phyloP scores from a whole-genome alignment of 805 yeast species.

The Monosporozyma unispora region DNA sequence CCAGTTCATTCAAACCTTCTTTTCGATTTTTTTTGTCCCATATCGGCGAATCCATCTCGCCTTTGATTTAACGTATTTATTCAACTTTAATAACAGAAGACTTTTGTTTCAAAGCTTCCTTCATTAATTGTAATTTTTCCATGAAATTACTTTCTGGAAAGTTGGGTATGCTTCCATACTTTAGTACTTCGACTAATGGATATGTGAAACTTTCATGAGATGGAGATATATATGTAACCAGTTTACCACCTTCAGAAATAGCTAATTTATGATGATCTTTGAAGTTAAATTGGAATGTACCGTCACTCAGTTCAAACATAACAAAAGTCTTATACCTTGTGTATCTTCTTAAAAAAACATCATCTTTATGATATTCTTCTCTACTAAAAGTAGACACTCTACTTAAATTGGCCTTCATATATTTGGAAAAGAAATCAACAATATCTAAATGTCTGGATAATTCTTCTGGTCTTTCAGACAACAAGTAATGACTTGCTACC shows the following conservation, averaged over 20 bases:
- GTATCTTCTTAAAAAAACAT: conserved; percentile 72
- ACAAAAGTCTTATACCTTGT: conserved; percentile 71
- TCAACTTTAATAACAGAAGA: conserved; percentile 25
- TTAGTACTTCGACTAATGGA: conserved; percentile 42
- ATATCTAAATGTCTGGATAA: conserved; percentile 70
- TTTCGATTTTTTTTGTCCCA: not conserved
- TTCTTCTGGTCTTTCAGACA: conserved; percentile 36
- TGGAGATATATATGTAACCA: conserved; percentile 75
- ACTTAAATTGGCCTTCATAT: conserved; percentile 85
- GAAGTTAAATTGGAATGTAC: conserved; percentile 88
- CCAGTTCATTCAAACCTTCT: not conserved
- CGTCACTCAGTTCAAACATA: conserved; percentile 89
- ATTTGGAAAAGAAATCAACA: conserved; percentile 78
- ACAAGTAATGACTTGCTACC: conserved; percentile 41
- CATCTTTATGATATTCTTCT: conserved; percentile 48
- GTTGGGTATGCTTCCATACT: conserved; percentile 40
- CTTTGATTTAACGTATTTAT: too few species aligned
- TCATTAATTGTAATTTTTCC: conserved; percentile 47
- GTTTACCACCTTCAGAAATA: conserved; percentile 64
- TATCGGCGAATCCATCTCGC: not conserved
- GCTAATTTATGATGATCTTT: conserved; percentile 89
- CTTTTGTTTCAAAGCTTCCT: conserved; percentile 48
- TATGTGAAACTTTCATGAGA: conserved; percentile 61
- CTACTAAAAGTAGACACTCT: conserved; percentile 54
- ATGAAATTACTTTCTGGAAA: conserved; percentile 37